Percentiles rank a stretch among this genome's conserved stretches.
Conservation (phyloP, 768 basidiomycete species). For the Podaxis sp. region DNA sequence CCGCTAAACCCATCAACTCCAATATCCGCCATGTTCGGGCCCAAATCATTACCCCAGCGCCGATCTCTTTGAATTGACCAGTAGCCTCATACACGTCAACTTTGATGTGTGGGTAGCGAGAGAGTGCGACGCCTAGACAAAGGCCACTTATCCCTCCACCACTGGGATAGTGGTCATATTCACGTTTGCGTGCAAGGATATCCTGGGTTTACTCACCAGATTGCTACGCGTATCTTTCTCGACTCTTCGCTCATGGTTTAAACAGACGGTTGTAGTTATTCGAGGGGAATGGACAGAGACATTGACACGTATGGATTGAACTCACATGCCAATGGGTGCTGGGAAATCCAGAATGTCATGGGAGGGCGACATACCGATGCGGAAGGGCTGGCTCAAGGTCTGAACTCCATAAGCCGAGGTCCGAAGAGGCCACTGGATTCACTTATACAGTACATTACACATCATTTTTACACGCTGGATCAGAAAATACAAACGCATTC, state of each 20-base stretch:
- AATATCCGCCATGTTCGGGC: slow-evolving; percentile 45
- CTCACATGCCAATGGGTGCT: not conserved
- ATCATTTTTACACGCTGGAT: not conserved
- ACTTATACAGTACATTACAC: not conserved
- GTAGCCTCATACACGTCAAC: slow-evolving; percentile 50
- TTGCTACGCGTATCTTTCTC: slow-evolving; percentile 21
- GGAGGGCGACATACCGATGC: not conserved
- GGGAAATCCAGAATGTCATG: not conserved
- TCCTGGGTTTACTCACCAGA: slow-evolving; percentile 17
- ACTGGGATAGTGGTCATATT: slow-evolving; percentile 17
- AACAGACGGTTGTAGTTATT: not conserved
- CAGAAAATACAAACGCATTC: not conserved
- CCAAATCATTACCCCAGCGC: slow-evolving; percentile 50
- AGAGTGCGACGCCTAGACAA: slow-evolving; percentile 38
- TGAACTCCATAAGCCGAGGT: not conserved
- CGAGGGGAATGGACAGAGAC: not conserved
- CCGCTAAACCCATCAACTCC: slow-evolving; percentile 38
- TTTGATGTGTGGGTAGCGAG: slow-evolving; percentile 34
- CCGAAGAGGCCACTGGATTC: not conserved
- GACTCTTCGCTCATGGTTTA: not conserved
- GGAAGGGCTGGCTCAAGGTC: not conserved
- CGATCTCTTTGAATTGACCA: slow-evolving; percentile 46
- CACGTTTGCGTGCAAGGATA: not conserved
- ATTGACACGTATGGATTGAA: not conserved
- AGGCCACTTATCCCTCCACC: slow-evolving; percentile 44